Conservation (phyloP, 441 rosid species). For the Populus hybrid region DNA sequence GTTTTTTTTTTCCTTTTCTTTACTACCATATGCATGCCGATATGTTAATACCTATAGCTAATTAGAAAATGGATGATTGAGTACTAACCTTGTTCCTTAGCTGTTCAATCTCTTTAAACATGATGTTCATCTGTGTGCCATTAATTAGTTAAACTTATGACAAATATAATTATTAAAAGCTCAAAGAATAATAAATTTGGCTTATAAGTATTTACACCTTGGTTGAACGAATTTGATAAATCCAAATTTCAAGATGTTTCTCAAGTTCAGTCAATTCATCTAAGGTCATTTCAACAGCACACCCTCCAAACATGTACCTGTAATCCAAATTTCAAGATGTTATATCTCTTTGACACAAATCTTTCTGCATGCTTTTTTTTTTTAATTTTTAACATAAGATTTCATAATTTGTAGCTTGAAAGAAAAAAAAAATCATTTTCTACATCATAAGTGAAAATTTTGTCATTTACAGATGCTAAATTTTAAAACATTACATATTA, state of each 20-base stretch:
- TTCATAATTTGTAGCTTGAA: not conserved
- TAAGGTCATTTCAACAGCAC: constrained; percentile 55
- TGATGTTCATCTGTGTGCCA: constrained; percentile 62
- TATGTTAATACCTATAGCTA: not conserved
- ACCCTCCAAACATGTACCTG: constrained; percentile 86
- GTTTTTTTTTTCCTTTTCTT: no score
- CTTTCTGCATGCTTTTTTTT: not conserved
- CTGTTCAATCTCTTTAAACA: constrained; percentile 80
- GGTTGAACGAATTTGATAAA: constrained; percentile 67
- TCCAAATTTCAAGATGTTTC: constrained; percentile 85
- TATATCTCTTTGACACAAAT: not conserved
- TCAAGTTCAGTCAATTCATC: constrained; percentile 73
- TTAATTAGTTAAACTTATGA: not conserved
- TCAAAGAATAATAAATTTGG: not conserved
- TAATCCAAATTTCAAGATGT: not conserved
- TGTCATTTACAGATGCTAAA: no score
- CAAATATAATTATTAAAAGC: no score
- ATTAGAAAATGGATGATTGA: not conserved
- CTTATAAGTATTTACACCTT: constrained; percentile 43
- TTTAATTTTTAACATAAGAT: not conserved
- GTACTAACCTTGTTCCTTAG: constrained; percentile 68
- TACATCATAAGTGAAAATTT: no score
- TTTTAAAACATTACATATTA: no score
- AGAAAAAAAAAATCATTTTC: not conserved
- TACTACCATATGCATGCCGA: no score